Percentiles rank a stretch among this genome's conserved stretches.
These are phyloP conservation scores for Trichoderma harzianum DNA, from an alignment of 2,329 filamentous ascomycete genomes.

Conservation along the genomic window DNA sequence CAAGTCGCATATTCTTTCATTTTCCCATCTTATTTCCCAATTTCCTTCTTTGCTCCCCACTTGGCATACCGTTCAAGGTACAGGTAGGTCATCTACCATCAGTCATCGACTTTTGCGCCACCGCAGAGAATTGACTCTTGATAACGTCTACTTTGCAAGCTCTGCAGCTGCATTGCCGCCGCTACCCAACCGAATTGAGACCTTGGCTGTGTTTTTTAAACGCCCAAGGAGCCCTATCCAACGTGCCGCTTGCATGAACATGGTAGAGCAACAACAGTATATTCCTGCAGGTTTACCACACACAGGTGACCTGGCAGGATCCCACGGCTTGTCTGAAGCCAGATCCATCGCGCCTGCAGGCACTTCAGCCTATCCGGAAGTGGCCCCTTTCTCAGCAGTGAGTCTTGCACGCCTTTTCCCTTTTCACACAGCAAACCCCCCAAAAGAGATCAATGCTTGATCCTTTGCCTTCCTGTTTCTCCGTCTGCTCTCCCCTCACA, in stretches of 20 bases:
- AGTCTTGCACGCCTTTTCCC: slow-evolving; percentile 22
- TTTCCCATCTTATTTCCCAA: not conserved
- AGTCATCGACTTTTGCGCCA: not conserved
- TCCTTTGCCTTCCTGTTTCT: not conserved
- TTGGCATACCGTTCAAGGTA: not conserved
- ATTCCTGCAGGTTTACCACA: slow-evolving; percentile 34
- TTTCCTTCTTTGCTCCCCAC: not conserved
- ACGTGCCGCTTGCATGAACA: slow-evolving; percentile 26
- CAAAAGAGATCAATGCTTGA: not conserved
- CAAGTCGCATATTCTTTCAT: not conserved
- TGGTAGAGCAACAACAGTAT: slow-evolving; percentile 37
- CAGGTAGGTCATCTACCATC: not conserved
- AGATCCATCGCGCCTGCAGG: slow-evolving; percentile 23
- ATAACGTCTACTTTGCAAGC: no score
- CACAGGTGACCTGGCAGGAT: slow-evolving; percentile 30
- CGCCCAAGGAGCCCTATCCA: slow-evolving; percentile 14
- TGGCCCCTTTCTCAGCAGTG: slow-evolving; percentile 33
- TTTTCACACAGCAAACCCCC: not conserved
- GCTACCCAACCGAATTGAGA: not conserved
- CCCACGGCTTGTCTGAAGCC: slow-evolving; percentile 28
- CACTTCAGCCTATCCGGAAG: slow-evolving; percentile 29
- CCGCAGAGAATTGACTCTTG: not conserved
- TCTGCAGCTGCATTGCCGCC: not conserved
- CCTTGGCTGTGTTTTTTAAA: not conserved
- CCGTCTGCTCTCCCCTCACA: not conserved